These are phyloP conservation scores for Petunia hybrid DNA, from an alignment of 305 asterid genomes.

Conservation along the genomic window DNA sequence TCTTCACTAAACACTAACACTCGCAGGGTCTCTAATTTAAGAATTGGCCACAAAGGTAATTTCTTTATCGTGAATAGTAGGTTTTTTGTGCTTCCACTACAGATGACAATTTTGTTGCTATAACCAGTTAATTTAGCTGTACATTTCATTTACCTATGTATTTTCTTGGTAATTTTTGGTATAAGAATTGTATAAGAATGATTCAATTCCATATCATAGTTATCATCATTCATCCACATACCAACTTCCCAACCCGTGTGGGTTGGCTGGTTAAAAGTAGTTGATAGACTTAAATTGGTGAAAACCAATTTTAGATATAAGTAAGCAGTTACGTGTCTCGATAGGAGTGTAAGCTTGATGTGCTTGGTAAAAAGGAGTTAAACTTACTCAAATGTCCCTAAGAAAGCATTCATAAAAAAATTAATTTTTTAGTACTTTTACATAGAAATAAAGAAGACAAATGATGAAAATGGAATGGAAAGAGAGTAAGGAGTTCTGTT, in stretches of 20 bases:
- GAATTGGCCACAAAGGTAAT: conserved; percentile 57
- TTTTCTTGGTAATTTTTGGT: neutral
- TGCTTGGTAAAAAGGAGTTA: no score
- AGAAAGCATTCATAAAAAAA: no score
- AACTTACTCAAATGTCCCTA: no score
- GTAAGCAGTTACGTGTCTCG: no score
- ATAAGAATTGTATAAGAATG: neutral
- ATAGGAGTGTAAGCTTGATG: no score
- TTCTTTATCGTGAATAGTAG: neutral
- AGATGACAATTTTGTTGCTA: neutral
- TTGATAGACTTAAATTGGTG: no score
- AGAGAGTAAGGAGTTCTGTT: neutral
- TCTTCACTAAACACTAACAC: conserved; percentile 40
- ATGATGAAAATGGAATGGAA: neutral
- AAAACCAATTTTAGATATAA: no score
- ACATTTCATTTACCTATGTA: neutral
- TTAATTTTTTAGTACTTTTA: no score
- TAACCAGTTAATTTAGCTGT: neutral
- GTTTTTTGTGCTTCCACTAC: neutral
- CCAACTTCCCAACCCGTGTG: neutral
- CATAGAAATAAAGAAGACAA: no score
- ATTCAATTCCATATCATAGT: neutral
- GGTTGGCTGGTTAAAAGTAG: no score
- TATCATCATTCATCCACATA: neutral
- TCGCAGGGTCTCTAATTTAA: conserved; percentile 45